A percentile compares a stretch with the other conserved stretches of the same genome.
Evolutionary conservation across 805 yeast genomes (phyloP).

Genomic region (Candida peoriensis): DNA sequence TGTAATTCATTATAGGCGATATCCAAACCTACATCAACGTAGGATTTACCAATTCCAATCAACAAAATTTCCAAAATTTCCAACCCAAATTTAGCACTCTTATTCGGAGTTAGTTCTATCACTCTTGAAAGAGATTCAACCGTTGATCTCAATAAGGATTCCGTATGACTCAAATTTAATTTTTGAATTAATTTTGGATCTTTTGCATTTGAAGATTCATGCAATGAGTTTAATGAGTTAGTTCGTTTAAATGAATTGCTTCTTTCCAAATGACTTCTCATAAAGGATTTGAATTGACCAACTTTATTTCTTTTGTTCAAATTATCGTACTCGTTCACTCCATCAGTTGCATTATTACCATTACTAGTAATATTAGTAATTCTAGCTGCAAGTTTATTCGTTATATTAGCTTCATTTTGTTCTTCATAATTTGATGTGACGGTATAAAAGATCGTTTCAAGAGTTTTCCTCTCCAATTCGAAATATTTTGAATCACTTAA

Average conservation of each 20-base stretch:
- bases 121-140: slow-evolving; percentile 77
- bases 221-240: slow-evolving; percentile 11
- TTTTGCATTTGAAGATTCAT: slow-evolving; percentile 2
- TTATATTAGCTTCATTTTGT: slow-evolving; percentile 27
- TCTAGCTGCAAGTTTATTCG: slow-evolving; percentile 25
- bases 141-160: slow-evolving; percentile 58
- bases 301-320: slow-evolving; percentile 33
- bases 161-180: slow-evolving; percentile 44
- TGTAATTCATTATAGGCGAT: slow-evolving; percentile 48
- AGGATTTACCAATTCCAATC: slow-evolving; percentile 66
- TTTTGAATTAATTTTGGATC: slow-evolving; percentile 10
- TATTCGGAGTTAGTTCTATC: slow-evolving; percentile 64
- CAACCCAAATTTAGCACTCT: slow-evolving; percentile 54
- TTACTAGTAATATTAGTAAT: slow-evolving; percentile 1
- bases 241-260: slow-evolving; percentile 30
- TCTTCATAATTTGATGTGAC: slow-evolving; percentile 28
- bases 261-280: slow-evolving; percentile 47
- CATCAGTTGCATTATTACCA: slow-evolving; percentile 9
- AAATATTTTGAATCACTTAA: slow-evolving; percentile 65
- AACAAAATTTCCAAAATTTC: slow-evolving; percentile 65
- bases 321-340: slow-evolving; percentile 24
- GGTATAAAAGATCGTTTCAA: slow-evolving; percentile 38
- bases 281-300: slow-evolving; percentile 49
- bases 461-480: slow-evolving; percentile 60
- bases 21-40: slow-evolving; percentile 72